Evolutionary conservation across 192 early-diverging fungal species (phyloP).

Genomic region (Umbelopsis vinacea): DNA sequence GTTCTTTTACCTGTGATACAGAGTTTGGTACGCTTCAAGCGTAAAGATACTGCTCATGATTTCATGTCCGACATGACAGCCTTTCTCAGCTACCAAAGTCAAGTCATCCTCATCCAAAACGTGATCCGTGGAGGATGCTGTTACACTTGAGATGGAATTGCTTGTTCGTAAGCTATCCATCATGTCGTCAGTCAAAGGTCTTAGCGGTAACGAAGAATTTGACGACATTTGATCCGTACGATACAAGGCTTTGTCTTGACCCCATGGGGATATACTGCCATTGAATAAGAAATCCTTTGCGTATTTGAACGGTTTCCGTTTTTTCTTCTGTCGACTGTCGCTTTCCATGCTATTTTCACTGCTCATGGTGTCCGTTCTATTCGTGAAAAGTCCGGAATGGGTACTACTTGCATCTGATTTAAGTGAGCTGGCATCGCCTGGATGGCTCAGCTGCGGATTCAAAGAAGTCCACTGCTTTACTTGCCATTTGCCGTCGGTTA

Average conservation of each 20-base stretch:
- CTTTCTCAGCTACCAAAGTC: not conserved
- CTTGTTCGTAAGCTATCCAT: not conserved
- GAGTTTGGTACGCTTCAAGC: not conserved
- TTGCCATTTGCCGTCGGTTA: not conserved
- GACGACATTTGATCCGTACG: not conserved
- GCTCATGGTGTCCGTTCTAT: not conserved
- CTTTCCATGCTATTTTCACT: constrained; percentile 1
- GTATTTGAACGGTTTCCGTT: not conserved
- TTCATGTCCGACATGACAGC: constrained; percentile 4
- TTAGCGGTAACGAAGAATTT: not conserved
- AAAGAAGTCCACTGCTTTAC: not conserved
- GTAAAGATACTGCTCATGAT: not conserved
- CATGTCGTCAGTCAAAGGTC: not conserved
- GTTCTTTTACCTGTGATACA: not conserved
- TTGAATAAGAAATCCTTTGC: constrained; percentile 1
- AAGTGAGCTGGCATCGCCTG: not conserved
- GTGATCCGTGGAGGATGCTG: not conserved
- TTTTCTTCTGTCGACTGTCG: not conserved
- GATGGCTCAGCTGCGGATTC: not conserved
- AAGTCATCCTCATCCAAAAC: not conserved
- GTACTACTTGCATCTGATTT: constrained; percentile 2
- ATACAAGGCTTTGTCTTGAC: not conserved
- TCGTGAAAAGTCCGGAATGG: not conserved
- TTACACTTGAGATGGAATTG: not conserved
- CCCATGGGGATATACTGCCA: not conserved